Evolutionary conservation across 2,329 filamentous ascomycete genomes (phyloP).

Genomic region (Neoarthrinium moseri): DNA sequence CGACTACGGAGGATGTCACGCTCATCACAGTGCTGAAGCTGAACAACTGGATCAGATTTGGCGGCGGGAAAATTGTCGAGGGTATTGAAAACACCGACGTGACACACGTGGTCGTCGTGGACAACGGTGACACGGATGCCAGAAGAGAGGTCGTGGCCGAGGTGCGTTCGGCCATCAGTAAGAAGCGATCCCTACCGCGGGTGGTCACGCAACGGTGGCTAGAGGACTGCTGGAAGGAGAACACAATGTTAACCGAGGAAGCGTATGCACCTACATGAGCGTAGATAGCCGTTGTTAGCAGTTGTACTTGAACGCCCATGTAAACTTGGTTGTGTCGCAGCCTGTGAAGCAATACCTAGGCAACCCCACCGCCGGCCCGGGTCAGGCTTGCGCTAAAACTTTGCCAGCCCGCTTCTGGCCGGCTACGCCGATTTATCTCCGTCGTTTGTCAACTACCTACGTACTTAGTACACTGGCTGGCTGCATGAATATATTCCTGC

Average conservation of each 20-base stretch:
- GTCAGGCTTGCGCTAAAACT: too few species aligned
- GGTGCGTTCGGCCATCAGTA: constrained; percentile 46
- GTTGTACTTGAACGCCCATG: too few species aligned
- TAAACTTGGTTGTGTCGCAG: too few species aligned
- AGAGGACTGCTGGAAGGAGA: constrained; percentile 75
- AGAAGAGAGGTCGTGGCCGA: constrained; percentile 34
- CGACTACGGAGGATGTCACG: constrained; percentile 24
- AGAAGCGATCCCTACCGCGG: constrained; percentile 56
- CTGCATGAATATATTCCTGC: too few species aligned
- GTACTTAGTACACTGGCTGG: too few species aligned
- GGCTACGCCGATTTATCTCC: too few species aligned
- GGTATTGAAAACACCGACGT: constrained; percentile 50
- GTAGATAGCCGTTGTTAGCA: too few species aligned
- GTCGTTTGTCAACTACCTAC: too few species aligned
- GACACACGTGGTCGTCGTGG: constrained; percentile 72
- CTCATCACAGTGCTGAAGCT: constrained; percentile 41
- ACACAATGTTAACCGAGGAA: constrained; percentile 79
- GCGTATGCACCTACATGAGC: constrained; percentile 44
- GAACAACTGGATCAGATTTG: constrained; percentile 64
- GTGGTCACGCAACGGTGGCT: constrained; percentile 74
- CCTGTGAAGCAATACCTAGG: too few species aligned
- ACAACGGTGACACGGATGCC: constrained; percentile 34
- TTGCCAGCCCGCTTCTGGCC: too few species aligned
- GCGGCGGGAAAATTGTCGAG: constrained; percentile 58
- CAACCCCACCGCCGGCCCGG: too few species aligned